phyloP scores from a whole-genome alignment of 805 yeast genomes.

The Saccharomycopsis oosterbeekiorum region DNA sequence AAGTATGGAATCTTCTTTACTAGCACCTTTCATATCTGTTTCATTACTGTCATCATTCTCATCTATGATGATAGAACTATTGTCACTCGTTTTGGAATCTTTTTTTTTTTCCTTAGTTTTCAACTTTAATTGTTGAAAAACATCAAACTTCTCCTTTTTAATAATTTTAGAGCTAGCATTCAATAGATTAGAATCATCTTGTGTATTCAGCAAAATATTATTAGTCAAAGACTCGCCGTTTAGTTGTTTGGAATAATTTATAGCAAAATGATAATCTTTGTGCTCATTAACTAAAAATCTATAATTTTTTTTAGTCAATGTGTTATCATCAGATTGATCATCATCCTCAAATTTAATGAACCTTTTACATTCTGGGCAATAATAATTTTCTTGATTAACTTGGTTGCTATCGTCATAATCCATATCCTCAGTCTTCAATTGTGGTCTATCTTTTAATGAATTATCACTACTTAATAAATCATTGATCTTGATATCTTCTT shows the following conservation, averaged over 20 bases:
- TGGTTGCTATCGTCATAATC: background rate
- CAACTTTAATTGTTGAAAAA: background rate
- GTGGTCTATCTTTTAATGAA: background rate
- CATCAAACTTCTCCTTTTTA: background rate
- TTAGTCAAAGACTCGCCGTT: slow-evolving; percentile 14
- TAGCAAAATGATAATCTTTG: slow-evolving; percentile 17
- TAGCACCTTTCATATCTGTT: background rate
- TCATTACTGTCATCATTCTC: background rate
- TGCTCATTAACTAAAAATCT: slow-evolving; percentile 9
- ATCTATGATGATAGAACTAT: background rate
- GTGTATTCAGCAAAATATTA: slow-evolving; percentile 1
- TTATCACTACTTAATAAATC: background rate
- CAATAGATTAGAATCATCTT: background rate
- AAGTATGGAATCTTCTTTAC: background rate
- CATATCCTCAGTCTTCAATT: background rate
- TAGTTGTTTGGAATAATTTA: slow-evolving; percentile 11
- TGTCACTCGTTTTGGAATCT: background rate
- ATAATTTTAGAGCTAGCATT: background rate
- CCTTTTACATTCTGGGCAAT: slow-evolving; percentile 7
- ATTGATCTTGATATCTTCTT: background rate
- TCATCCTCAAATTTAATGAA: background rate
- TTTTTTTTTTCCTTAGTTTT: background rate
- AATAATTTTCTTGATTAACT: background rate
- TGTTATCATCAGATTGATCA: background rate
- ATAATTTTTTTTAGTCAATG: background rate